phyloP scores from a whole-genome alignment of 768 basidiomycete species.

The Tylopilus cervinicoccineus region DNA sequence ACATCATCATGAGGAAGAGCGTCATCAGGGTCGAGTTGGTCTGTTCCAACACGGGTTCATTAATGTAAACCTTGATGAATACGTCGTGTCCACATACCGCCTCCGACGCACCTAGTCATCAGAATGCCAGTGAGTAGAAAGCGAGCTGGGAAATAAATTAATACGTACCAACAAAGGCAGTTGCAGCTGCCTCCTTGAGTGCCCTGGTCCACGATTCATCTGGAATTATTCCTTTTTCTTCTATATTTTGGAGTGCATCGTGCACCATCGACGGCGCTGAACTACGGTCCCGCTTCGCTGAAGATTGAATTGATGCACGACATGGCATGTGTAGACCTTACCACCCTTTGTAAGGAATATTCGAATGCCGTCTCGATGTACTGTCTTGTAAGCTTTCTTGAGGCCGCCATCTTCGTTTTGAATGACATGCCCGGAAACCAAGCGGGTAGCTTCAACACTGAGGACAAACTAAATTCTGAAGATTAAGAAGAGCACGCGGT shows the following conservation, averaged over 20 bases:
- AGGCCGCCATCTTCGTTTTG: neutral
- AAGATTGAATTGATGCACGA: neutral
- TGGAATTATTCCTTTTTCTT: neutral
- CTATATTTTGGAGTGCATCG: neutral
- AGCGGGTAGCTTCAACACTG: conserved; percentile 3
- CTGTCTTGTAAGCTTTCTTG: neutral
- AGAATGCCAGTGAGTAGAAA: neutral
- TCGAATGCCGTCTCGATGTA: conserved; percentile 1
- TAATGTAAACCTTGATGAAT: neutral
- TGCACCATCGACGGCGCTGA: conserved; percentile 1
- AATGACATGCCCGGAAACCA: conserved; percentile 5
- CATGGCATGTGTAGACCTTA: neutral
- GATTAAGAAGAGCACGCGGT: no score
- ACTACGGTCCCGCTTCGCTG: neutral
- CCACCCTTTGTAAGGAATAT: conserved; percentile 2
- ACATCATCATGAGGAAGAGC: neutral
- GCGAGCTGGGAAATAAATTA: neutral
- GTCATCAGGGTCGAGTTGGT: neutral
- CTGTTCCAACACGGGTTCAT: neutral
- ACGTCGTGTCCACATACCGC: neutral
- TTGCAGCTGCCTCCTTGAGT: conserved; percentile 3
- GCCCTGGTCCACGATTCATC: neutral
- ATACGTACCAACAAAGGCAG: conserved; percentile 3
- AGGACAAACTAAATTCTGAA: no score
- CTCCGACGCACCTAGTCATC: neutral